A percentile compares a stretch with the other conserved stretches of the same genome.
phyloP scores from a whole-genome alignment of 371 early-diverging fungal genomes.

The Lichtheimia ornata region DNA sequence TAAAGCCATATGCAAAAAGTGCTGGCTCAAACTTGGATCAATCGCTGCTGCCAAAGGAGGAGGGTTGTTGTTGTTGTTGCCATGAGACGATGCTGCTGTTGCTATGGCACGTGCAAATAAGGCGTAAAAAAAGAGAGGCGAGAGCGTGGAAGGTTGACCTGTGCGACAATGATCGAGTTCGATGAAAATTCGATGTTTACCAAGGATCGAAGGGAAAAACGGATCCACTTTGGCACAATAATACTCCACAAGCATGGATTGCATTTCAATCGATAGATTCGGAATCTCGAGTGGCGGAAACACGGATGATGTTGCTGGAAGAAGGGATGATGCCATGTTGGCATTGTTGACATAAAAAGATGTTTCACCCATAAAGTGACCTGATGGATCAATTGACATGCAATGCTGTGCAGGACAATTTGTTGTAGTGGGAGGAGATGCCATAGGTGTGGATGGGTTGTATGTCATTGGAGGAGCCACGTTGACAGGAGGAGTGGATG shows the following conservation, averaged over 20 bases:
- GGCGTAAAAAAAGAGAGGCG: slow-evolving; percentile 39
- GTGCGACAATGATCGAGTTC: slow-evolving; percentile 18
- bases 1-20: neutral
- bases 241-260: slow-evolving; percentile 45
- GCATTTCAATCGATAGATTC: slow-evolving; percentile 15
- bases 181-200: slow-evolving; percentile 28
- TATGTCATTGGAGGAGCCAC: neutral
- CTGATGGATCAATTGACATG: slow-evolving; percentile 3
- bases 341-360: slow-evolving; percentile 5
- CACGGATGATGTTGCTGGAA: neutral
- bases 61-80: too few species aligned
- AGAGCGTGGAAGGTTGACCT: slow-evolving; percentile 23
- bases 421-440: neutral
- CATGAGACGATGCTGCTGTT: too few species aligned
- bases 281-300: neutral
- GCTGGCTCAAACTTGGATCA: neutral
- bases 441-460: neutral
- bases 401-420: neutral
- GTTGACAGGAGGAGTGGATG: neutral
- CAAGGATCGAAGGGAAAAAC: slow-evolving; percentile 51
- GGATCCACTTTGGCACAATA: slow-evolving; percentile 57
- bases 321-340: neutral
- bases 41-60: too few species aligned
- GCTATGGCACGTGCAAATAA: slow-evolving; percentile 39
- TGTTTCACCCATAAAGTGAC: slow-evolving; percentile 15